These are phyloP conservation scores for Rubia peregrina DNA, from an alignment of 305 asterid genomes.

Conservation along the genomic window DNA sequence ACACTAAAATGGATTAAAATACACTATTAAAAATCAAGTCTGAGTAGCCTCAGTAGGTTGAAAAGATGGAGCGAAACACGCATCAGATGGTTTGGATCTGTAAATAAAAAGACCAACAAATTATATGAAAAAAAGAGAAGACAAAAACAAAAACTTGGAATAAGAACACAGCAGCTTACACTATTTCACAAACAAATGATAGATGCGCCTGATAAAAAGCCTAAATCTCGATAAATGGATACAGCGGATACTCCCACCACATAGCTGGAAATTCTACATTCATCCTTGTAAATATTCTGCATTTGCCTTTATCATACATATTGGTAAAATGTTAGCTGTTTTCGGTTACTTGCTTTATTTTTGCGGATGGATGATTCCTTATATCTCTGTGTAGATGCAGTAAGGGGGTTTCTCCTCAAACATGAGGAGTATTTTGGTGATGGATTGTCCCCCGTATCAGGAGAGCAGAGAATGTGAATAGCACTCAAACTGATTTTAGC, in stretches of 20 bases:
- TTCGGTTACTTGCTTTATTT: neutral
- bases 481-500: neutral
- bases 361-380: conserved; percentile 7
- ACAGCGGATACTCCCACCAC: neutral
- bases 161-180: neutral
- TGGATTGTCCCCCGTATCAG: conserved; percentile 55
- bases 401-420: conserved; percentile 62
- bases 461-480: conserved; percentile 45
- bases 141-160: neutral
- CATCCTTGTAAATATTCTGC: neutral
- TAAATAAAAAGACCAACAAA: neutral
- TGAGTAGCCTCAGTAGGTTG: neutral
- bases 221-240: too few species aligned
- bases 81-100: neutral
- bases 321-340: neutral
- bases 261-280: too few species aligned
- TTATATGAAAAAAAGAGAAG: neutral
- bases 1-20: neutral
- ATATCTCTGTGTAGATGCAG: conserved; percentile 31
- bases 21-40: neutral
- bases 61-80: neutral
- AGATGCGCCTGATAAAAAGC: too few species aligned
- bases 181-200: too few species aligned
- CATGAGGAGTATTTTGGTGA: conserved; percentile 91
- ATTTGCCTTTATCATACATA: neutral